phyloP scores from a whole-genome alignment of 2,329 filamentous ascomycete genomes.

The Orbilia javanica region DNA sequence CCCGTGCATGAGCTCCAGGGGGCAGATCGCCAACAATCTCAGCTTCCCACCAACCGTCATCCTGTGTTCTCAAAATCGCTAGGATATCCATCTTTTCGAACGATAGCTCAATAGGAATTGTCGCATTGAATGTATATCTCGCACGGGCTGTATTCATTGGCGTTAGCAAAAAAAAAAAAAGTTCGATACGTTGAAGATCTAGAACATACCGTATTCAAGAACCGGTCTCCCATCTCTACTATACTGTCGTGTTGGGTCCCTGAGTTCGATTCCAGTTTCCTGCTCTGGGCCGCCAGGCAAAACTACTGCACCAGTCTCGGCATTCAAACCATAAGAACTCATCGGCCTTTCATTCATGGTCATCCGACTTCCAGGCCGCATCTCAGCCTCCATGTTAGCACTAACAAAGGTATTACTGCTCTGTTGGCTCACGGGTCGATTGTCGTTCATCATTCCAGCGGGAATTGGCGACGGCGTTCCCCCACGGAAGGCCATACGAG shows the following conservation, averaged over 20 bases:
- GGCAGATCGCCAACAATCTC: conserved; percentile 76
- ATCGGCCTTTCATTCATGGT: conserved; percentile 48
- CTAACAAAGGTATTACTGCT: conserved; percentile 59
- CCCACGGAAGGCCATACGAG: conserved; percentile 53
- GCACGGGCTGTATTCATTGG: conserved; percentile 78
- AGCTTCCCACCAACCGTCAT: conserved; percentile 99
- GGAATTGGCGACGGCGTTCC: conserved; percentile 44
- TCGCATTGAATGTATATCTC: conserved; percentile 92
- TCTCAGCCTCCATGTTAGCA: conserved; percentile 46
- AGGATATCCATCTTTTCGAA: conserved; percentile 93
- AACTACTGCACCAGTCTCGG: conserved; percentile 65
- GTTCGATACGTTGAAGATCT: no score
- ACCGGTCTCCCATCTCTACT: conserved; percentile 89
- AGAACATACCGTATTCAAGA: conserved; percentile 86
- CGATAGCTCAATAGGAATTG: conserved; percentile 67
- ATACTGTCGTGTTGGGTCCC: conserved; percentile 83
- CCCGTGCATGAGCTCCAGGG: conserved; percentile 46
- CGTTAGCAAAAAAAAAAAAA: conserved; percentile 57
- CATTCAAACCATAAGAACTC: conserved; percentile 52
- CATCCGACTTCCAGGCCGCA: conserved; percentile 47
- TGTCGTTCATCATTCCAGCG: conserved; percentile 52
- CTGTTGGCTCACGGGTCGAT: conserved; percentile 56
- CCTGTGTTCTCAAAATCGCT: conserved; percentile 88
- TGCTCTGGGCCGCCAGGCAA: conserved; percentile 68
- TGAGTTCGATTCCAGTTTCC: conserved; percentile 76